phyloP scores from a whole-genome alignment of 2,329 filamentous ascomycete species.

The Xylogone sp. region DNA sequence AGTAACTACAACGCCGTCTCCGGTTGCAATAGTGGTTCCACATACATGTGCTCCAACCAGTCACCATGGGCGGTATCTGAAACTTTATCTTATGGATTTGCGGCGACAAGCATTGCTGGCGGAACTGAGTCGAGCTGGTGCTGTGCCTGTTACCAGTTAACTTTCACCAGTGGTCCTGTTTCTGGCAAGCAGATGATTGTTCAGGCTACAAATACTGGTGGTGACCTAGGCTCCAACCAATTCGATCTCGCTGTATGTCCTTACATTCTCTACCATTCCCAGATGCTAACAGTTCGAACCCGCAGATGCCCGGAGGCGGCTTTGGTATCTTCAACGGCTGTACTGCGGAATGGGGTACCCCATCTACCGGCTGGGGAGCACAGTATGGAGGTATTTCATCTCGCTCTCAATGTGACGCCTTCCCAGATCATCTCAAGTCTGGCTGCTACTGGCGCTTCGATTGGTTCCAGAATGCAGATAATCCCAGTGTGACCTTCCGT shows the following conservation, averaged over 20 bases:
- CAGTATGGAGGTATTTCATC: slow-evolving; percentile 44
- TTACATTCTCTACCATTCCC: neutral
- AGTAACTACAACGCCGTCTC: slow-evolving; percentile 41
- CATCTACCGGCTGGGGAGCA: slow-evolving; percentile 37
- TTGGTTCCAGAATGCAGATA: slow-evolving; percentile 46
- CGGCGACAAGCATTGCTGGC: slow-evolving; percentile 53
- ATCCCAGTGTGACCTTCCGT: slow-evolving; percentile 39
- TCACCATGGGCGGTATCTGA: slow-evolving; percentile 58
- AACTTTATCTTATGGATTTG: slow-evolving; percentile 58
- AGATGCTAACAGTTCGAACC: neutral
- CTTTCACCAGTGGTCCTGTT: slow-evolving; percentile 45
- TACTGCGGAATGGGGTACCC: slow-evolving; percentile 41
- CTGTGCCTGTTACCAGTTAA: slow-evolving; percentile 57
- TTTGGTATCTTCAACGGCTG: slow-evolving; percentile 53
- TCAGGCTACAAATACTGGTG: slow-evolving; percentile 61
- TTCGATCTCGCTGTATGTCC: slow-evolving; percentile 45
- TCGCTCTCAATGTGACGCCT: slow-evolving; percentile 36
- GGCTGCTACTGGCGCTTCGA: slow-evolving; percentile 51
- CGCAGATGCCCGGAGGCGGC: slow-evolving; percentile 50
- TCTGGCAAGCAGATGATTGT: slow-evolving; percentile 60
- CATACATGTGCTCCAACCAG: slow-evolving; percentile 59
- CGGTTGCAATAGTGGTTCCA: slow-evolving; percentile 53
- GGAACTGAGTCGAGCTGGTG: slow-evolving; percentile 59
- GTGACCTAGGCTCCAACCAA: slow-evolving; percentile 52
- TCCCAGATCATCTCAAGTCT: slow-evolving; percentile 37